Base-by-base conservation (phyloP, 2,329 filamentous ascomycete genomes). In the Xylaria sp. region DNA sequence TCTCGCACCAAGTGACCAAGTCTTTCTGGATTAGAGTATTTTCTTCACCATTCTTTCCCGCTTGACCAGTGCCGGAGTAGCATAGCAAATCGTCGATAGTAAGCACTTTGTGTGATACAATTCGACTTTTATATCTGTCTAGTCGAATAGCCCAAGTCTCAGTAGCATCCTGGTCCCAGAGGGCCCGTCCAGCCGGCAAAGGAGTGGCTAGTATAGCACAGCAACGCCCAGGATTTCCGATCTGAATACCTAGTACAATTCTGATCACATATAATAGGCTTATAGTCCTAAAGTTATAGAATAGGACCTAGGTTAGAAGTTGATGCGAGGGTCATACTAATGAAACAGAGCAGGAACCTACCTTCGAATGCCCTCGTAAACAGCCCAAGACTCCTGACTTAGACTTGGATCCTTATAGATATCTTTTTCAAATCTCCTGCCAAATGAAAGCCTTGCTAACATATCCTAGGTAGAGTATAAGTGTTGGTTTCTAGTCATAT, bases 1-100 rank as follows among this genome's bases (percentile, higher is more conserved):
- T 66, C 53, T 74, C 72, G 36, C 74, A 76, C 74, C 75, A 77
- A n/a, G 60, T 65, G 2, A 50, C 67, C 25, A 76, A 39, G 38
- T 69, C 70, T 2, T 65, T 42, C 33, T 69, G 56, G 10, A 69
- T 22, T 22, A 27, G 51, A 17, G 50, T 1, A 44, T 61, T 45
- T 54, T 22, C 15, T n/a, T 20, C 54, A 10, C 44, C 25, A 6
- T 63, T 53, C 5, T 38, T 62, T 15, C 53, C 42, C 2, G 11
- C 39, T 39, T 44, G 39, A 31, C 15, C 49, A 29, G 25, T n/a
- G 2, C 20, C 25, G 2, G 54, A n/a, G 15, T 17, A 36, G 42
- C 27, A 11, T 3, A 57, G 45, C 22, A 65, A 36, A 50, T 73
- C 68, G 2, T 50, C 20, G 6, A 73, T 50, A 3, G 25, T 65